Percentiles rank a stretch among this genome's conserved stretches.
These are phyloP conservation scores for Arachis stenosperma DNA, from an alignment of 306 rosid genomes.

Conservation along the genomic window DNA sequence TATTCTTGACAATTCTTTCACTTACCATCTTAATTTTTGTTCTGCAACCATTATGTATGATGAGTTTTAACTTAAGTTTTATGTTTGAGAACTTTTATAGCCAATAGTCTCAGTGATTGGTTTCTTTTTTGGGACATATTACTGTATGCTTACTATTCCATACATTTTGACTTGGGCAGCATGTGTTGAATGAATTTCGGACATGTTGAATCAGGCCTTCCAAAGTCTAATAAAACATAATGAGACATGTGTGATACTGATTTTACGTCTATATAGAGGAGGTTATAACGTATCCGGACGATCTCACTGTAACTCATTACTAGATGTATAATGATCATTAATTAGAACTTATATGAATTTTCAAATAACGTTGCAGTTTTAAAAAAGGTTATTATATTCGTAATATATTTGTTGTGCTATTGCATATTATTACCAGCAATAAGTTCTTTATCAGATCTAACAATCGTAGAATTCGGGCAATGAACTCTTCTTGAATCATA, in stretches of 20 bases:
- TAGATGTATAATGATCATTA: no score
- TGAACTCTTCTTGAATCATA: no score
- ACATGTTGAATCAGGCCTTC: conserved; percentile 34
- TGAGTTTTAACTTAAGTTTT: conserved; percentile 35
- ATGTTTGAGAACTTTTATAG: conserved; percentile 29
- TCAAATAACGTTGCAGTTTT: no score
- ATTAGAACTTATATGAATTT: no score
- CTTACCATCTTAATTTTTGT: conserved; percentile 35
- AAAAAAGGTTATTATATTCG: no score
- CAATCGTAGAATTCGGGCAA: no score
- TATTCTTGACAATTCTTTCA: conserved; percentile 42
- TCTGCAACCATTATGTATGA: conserved; percentile 24
- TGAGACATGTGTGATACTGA: conserved; percentile 35
- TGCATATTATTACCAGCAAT: no score
- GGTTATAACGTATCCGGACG: no score
- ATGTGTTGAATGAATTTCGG: conserved; percentile 30
- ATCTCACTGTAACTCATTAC: no score
- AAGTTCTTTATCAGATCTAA: no score
- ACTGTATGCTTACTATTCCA: conserved; percentile 28
- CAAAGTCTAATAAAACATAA: conserved; percentile 29
- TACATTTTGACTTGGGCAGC: conserved; percentile 26
- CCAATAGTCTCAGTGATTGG: conserved; percentile 6
- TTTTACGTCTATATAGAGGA: neutral
- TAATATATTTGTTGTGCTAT: no score
- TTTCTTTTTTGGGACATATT: conserved; percentile 28